Base-by-base conservation (phyloP, 192 early-diverging fungal genomes). In the Backusella circina region DNA sequence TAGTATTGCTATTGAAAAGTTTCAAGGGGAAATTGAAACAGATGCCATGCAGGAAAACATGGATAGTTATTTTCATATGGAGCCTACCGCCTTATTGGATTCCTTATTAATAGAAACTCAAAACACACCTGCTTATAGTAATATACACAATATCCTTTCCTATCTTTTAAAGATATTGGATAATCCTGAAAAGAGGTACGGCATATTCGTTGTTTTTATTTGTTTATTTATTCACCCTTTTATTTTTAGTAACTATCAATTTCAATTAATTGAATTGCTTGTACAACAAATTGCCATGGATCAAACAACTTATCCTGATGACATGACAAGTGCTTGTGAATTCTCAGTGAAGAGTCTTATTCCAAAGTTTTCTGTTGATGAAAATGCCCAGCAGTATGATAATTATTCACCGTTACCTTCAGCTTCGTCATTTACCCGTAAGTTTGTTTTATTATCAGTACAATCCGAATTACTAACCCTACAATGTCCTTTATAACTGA, bases 111-210 rank as follows among this genome's bases (percentile, higher is more conserved):
- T 83, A 15, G 87, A 88, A 61, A 87, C 92, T 10, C 86, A 91
- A 33, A 88, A 88, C 30, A 91, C 88, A 18, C 84, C 86, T 30
- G 81, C 90, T 13, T 88, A 85, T 69, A 87, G 91, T 33, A 88
- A 88, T 73, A 90, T 94, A 74, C 57, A 92, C 61, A 91, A 89
- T 3, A 87, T 91, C 7, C 75, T 94, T 67, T 91, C 91, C 75
- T 90, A 93, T 50, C 83, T 94, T 76, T 76, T 92, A 47, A 80
- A 92, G 10, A 87, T 94, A 71, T 87, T 54, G n/a, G 67, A 65
- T 54, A 72, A 78, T 39, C 41, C 71, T 26, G 72, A 72, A 50
- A 78, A 78, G 26, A 67, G 77, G 77, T 78, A 75, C 13, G 21
- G 28, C 10, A 28, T 61, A 3, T 61, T 28, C 7, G 21, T 28